Evolutionary conservation across 140 eudicot genomes (phyloP), one percentile per base, ranked within the genome.

Genomic region (Ambrosia hybrid): DNA sequence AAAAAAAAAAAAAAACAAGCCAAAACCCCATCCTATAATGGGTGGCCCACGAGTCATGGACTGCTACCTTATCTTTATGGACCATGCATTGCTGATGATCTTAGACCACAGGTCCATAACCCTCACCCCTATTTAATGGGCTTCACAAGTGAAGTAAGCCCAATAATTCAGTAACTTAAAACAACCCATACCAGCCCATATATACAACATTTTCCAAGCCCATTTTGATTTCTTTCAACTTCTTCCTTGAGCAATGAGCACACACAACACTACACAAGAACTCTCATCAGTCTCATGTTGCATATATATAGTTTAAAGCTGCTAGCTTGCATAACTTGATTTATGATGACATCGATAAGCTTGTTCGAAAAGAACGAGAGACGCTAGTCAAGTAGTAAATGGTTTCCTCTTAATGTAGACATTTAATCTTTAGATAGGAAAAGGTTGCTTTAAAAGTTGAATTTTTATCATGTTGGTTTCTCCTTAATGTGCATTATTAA

Each of bases 181-280:
- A 17, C 36, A 46, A 2, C 51, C 51, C 12, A 8, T 6, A 65
- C 72, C 72, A 65, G 48, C 14, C 73, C 73, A 38, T 2, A 51
- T 3, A 41, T 6, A 4, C 64, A 46, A 46, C 51, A 39, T 39
- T 46, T 7, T 46, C 13, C 51, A 8, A 46, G 51, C 51, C 51
- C 45, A 39, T 39, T 39, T 39, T 39, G 45, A 46, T 46, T 46
- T 46, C 8, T 34, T 4, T 39, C 45, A 39, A 39, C 57, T 15
- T 63, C 71, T 62, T 51, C 88, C 91, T 87, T 81, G 7, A 41
- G 46, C 30, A 21, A 21, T 21, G 30, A 41, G 7, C 46, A 41
- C 46, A 41, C 46, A 41, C 46, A 3, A 41, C 4, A 21, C 30
- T 21, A 21, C 30, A 21, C 30, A 21, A 21, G 30, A 21, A 21